Evolutionary conservation across 2,329 filamentous ascomycete genomes (phyloP).

Genomic region (Colletotrichum costaricense): DNA sequence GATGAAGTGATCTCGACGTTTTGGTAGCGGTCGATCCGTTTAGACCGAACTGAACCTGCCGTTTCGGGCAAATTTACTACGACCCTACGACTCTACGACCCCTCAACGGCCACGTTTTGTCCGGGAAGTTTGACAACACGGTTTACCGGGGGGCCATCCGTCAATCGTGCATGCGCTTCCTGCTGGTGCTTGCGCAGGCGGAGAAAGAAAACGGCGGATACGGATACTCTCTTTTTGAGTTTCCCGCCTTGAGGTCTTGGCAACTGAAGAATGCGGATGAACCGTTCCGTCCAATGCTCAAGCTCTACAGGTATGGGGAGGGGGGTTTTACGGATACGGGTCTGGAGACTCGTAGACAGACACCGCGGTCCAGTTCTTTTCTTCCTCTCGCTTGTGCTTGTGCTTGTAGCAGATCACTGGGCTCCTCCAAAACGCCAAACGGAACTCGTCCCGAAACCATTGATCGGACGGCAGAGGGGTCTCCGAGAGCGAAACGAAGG

Average conservation of each 20-base stretch:
- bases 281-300: constrained; percentile 12
- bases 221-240: not conserved
- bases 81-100: not conserved
- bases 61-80: constrained; percentile 1
- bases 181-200: not conserved
- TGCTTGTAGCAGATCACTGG: not conserved
- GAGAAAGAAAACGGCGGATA: not conserved
- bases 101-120: constrained; percentile 1
- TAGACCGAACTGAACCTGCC: not conserved
- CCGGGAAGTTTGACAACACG: not conserved
- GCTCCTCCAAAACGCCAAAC: not conserved
- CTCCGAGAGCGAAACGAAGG: not conserved
- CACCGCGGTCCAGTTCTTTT: not conserved
- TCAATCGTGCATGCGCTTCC: not conserved
- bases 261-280: constrained; percentile 3
- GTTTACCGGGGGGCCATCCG: not conserved
- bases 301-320: too few species aligned
- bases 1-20: not conserved
- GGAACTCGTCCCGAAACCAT: not conserved
- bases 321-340: too few species aligned
- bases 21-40: not conserved
- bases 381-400: not conserved
- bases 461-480: constrained; percentile 21
- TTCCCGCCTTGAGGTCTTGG: not conserved
- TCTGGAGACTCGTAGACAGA: not conserved